Evolutionary conservation across 2,329 filamentous ascomycete species (phyloP).

Genomic region (Colletotrichum karsti): DNA sequence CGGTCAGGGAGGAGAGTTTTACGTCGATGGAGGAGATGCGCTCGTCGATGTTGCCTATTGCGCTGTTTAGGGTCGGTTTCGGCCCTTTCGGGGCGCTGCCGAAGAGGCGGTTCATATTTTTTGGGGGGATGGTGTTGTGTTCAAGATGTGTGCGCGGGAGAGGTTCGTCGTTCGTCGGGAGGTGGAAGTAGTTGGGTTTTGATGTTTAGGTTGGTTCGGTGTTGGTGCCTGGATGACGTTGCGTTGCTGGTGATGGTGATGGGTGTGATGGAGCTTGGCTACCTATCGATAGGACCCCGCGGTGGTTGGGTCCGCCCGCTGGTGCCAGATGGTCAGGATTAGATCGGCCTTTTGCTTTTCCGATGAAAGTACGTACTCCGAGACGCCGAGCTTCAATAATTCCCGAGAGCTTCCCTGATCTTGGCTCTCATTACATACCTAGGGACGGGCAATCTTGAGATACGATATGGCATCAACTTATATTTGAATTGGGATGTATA

Average conservation of each 20-base stretch:
- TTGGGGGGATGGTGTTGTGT: background rate
- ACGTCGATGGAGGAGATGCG: constrained; percentile 90
- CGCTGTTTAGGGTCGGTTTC: constrained; percentile 86
- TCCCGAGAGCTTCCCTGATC: no score
- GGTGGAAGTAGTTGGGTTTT: background rate
- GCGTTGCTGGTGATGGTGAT: background rate
- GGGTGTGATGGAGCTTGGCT: background rate
- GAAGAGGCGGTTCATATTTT: constrained; percentile 93
- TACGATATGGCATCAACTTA: no score
- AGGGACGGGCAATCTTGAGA: no score
- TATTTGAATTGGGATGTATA: no score
- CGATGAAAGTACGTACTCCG: no score
- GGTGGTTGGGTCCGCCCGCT: background rate
- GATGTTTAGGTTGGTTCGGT: background rate
- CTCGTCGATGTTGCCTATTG: constrained; percentile 86
- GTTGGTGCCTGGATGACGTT: constrained; percentile 13
- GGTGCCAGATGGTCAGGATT: no score
- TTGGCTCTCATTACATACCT: no score
- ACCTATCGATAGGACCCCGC: constrained; percentile 24
- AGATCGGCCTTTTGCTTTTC: no score
- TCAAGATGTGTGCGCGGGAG: no score
- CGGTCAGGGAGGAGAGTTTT: constrained; percentile 91
- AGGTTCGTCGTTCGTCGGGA: background rate
- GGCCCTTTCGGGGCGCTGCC: constrained; percentile 86
- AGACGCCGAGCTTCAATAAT: no score